Percentiles rank a stretch among this genome's conserved stretches.
phyloP scores from a whole-genome alignment of 257 asterid species.

The Nicotiana knightiana region DNA sequence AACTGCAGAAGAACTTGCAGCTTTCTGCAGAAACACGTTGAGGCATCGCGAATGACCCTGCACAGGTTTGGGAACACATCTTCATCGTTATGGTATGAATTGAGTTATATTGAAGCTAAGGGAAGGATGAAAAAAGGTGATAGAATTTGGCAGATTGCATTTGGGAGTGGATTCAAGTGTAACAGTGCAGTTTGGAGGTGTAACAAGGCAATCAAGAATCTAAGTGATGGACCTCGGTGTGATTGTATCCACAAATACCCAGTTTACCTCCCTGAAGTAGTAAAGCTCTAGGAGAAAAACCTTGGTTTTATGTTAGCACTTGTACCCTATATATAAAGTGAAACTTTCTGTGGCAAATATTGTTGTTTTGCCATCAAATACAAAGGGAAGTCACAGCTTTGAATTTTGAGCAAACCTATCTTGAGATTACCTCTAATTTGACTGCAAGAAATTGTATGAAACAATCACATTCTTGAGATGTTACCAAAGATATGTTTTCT shows the following conservation, averaged over 20 bases:
- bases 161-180: constrained; percentile 39
- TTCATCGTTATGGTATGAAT: constrained; percentile 28
- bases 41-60: constrained; percentile 30
- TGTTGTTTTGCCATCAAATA: too few relatives aligned
- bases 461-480: neutral
- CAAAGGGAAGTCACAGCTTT: too few relatives aligned
- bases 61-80: constrained; percentile 32
- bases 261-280: neutral
- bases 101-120: constrained; percentile 28
- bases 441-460: neutral
- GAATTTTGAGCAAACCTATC: too few relatives aligned
- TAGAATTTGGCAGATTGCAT: constrained; percentile 26
- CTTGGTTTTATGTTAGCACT: neutral
- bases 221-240: constrained; percentile 4
- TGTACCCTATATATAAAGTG: too few relatives aligned
- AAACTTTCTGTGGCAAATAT: too few relatives aligned
- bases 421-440: neutral
- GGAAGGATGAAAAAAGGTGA: constrained; percentile 32
- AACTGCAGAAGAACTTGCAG: constrained; percentile 23
- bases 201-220: constrained; percentile 11
- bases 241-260: constrained; percentile 15
- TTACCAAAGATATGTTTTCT: neutral
- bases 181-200: constrained; percentile 37
- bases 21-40: constrained; percentile 23
- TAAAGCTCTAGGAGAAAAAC: neutral